phyloP scores from a whole-genome alignment of 345 rosid species.

The Raphanus sativus region DNA sequence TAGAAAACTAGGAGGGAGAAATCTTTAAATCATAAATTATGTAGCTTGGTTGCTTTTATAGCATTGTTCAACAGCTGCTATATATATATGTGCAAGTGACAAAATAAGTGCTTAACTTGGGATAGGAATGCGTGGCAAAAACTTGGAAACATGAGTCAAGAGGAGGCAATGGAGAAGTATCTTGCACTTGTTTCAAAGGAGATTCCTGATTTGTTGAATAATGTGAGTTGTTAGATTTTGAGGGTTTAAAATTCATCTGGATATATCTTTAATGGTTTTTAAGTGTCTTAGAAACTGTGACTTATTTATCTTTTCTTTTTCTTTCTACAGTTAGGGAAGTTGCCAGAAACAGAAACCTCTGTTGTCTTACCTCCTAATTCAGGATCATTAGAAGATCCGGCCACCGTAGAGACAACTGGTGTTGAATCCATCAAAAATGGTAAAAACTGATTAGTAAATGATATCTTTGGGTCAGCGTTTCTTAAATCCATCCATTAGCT shows the following conservation, averaged over 20 bases:
- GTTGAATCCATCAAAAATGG: neutral
- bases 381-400: neutral
- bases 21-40: neutral
- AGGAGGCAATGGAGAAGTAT: neutral
- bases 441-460: neutral
- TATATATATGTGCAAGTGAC: neutral
- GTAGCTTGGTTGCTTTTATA: neutral
- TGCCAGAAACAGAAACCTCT: neutral
- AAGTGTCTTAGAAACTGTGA: neutral
- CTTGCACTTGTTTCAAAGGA: neutral
- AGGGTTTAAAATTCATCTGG: neutral
- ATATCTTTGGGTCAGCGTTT: neutral
- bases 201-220: neutral
- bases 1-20: neutral
- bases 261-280: neutral
- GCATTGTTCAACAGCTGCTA: neutral
- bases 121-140: neutral
- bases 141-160: constrained; percentile 1
- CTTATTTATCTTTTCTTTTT: neutral
- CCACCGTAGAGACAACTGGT: neutral
- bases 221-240: neutral
- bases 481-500: neutral
- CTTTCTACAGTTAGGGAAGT: neutral
- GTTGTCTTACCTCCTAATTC: neutral
- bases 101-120: neutral